Base-by-base conservation (phyloP, 2,329 filamentous ascomycete genomes). In the Mariannaea elegans region DNA sequence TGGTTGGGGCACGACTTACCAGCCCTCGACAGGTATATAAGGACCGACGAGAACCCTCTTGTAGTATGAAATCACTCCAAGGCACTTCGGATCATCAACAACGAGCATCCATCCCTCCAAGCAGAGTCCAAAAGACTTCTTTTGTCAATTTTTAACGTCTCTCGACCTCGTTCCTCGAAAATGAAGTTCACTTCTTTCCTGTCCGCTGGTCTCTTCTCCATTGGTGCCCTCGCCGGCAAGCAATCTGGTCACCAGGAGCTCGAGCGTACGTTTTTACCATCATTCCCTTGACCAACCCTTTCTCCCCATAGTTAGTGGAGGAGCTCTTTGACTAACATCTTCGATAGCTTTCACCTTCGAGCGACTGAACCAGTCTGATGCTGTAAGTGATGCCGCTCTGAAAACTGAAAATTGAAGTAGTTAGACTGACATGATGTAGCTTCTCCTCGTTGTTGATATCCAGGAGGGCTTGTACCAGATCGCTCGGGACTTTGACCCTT, bases 401-500 rank as follows among this genome's bases (percentile, higher is more conserved):
- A 1, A 5, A 8, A 10, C 1, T 1, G 0, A 0, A 3, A 14
- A 24, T 12, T 4, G 4, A 8, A 19, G 4, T 7, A 9, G 14
- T 2, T 18, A 49, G 3, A 64, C 12, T 44, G 0, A 21, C 6
- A 3, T 1, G 12, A 32, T 23, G 16, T n/a, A 76, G 73, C 39
- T 77, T 31, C 72, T 77, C 23, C 71, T 77, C 56, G 67, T 78
- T 31, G 73, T 78, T 24, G 76, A 77, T 59, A 72, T 76, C 51
- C 76, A 78, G 63, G 74, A 75, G 56, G 76, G 76, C 10, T 68
- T 75, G 16, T 76, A 73, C 68, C 65, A 75, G 44, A 32, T 70
- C 6, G 88, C 88, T 34, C 84, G 88, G 36, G 91, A 94, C 76
- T 91, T 84, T 70, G 83, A 89, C 56, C 78, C 87, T 12, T 85